These are phyloP conservation scores for Polytrichum formosum DNA, from an alignment of 225 moss, liverwort and hornwort genomes.

Conservation along the genomic window DNA sequence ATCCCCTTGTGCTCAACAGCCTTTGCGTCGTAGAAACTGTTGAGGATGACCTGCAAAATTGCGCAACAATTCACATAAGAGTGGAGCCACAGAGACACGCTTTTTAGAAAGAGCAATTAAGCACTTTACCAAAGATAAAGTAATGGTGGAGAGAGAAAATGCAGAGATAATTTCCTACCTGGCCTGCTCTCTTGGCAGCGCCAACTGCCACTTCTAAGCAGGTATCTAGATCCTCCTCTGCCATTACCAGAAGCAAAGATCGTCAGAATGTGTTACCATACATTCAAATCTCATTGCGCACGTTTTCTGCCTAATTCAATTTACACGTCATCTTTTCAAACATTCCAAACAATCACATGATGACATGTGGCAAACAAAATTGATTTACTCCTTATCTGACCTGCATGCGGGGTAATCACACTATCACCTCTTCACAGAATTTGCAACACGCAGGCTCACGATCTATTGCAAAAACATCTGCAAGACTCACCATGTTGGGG, in stretches of 20 bases:
- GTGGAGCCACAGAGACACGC: background rate
- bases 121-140: background rate
- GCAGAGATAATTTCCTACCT: constrained; percentile 23
- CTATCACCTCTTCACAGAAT: background rate
- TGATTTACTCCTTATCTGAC: background rate
- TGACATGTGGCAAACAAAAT: too few species aligned
- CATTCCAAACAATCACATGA: too few species aligned
- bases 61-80: background rate
- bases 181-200: constrained; percentile 74
- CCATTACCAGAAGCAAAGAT: constrained; percentile 7
- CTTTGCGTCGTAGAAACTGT: constrained; percentile 57
- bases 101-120: background rate
- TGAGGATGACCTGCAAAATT: constrained; percentile 53
- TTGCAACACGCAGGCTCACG: background rate
- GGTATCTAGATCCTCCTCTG: constrained; percentile 54
- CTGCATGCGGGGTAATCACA: background rate
- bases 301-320: too few species aligned
- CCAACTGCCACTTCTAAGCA: constrained; percentile 76
- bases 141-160: too few species aligned
- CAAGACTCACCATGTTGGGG: constrained; percentile 1
- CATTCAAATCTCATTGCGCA: background rate
- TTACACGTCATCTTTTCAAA: too few species aligned
- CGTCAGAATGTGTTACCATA: background rate
- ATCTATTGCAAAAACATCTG: background rate
- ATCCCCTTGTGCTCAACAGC: constrained; percentile 82